Evolutionary conservation across 331 rosid species (phyloP), one percentile per base, ranked within the genome.

Genomic region (Acacia pycnantha): DNA sequence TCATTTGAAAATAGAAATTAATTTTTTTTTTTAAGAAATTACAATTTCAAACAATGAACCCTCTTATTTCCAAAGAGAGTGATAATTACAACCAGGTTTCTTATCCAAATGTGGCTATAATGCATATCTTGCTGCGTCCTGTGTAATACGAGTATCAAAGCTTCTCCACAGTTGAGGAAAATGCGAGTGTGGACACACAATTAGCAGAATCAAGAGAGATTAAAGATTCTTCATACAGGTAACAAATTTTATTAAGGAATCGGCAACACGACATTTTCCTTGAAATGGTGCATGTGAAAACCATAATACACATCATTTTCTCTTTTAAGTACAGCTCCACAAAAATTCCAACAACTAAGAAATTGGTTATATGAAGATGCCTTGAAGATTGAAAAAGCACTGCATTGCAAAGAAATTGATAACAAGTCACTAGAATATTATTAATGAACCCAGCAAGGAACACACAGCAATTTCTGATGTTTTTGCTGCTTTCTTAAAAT

Each of bases 371-470:
- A 6, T 37, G 41, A 37, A 37, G 41, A 37, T 6, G 41, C 41
- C 41, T 37, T 37, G 1, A 3, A 37, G 41, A 6, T 37, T 37
- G 41, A 37, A 37, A 37, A 37, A 6, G 41, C 41, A 37, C 41
- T 37, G 41, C 41, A 37, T 37, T 7, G 6, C 41, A 37, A 37
- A 37, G 41, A 37, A 37, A 1, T 37, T 37, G 9, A 37, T 6
- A 51, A 51, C 77, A 31, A 82, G 89, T 82, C 82, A 58, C 78
- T 47, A 72, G 40, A 72, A 72, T 48, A 48, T 72, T 83, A 86
- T 91, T 93, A 90, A 85, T 85, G 29, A 86, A 84, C 81, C 82
- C 41, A 87, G 74, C 73, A 85, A 6, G 70, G 79, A 70, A 81
- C 67, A 61, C 82, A 84, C 9, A 6, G 70, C 73, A 65, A 40